Evolutionary conservation across 2,329 filamentous ascomycete species (phyloP).

Genomic region (Emmonsia crescens): DNA sequence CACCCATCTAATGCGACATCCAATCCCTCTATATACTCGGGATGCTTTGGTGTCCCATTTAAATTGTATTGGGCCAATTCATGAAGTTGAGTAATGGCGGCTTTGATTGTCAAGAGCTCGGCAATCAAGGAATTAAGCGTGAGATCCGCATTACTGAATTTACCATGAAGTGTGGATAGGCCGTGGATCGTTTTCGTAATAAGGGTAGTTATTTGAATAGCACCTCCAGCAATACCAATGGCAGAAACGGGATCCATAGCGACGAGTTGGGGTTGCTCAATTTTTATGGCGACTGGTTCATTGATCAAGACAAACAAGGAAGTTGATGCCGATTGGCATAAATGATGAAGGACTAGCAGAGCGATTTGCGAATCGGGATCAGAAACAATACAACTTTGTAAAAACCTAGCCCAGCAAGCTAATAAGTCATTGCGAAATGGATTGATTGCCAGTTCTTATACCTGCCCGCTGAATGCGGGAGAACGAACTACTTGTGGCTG

Average conservation of each 20-base stretch:
- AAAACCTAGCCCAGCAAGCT: not conserved
- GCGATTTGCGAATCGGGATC: not conserved
- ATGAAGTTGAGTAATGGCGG: conserved; percentile 27
- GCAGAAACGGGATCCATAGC: conserved; percentile 44
- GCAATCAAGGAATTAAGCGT: conserved; percentile 28
- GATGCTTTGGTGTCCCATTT: conserved; percentile 16
- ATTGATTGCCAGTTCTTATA: not conserved
- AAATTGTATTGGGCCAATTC: conserved; percentile 24
- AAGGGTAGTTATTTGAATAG: conserved; percentile 24
- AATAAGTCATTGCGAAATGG: not conserved
- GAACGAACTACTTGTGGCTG: not conserved
- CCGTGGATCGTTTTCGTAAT: conserved; percentile 25
- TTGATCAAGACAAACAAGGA: not conserved
- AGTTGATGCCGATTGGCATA: not conserved
- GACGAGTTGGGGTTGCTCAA: not conserved
- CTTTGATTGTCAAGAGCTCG: conserved; percentile 27
- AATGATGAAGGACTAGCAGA: not conserved
- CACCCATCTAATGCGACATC: conserved; percentile 27
- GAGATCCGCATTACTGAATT: conserved; percentile 28
- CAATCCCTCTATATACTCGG: conserved; percentile 21
- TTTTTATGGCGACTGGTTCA: not conserved
- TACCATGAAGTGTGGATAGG: conserved; percentile 24
- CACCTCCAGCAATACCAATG: conserved; percentile 25
- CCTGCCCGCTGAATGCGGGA: no score
- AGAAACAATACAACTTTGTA: not conserved